phyloP scores from a whole-genome alignment of 1,284 basidiomycete genomes.

The Heterobasidion annosum region DNA sequence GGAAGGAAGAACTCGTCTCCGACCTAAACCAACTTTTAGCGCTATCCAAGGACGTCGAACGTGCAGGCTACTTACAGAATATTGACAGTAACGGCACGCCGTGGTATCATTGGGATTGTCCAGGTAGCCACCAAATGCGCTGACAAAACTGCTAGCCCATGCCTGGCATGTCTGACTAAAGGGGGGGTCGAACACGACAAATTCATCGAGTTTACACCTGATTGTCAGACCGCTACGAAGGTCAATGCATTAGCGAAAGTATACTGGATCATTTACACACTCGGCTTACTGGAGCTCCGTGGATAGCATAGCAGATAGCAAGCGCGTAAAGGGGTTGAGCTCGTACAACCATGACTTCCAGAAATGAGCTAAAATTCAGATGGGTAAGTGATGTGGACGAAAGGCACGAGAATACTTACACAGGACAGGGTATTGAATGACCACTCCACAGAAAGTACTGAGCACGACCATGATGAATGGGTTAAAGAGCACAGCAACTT shows the following conservation, averaged over 20 bases:
- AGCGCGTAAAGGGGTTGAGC: constrained; percentile 62
- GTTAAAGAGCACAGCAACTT: constrained; percentile 71
- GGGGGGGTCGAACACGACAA: constrained; percentile 63
- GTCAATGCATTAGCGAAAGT: background rate
- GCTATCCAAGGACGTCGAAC: background rate
- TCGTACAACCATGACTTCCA: constrained; percentile 75
- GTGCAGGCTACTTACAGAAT: constrained; percentile 22
- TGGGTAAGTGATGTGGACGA: background rate
- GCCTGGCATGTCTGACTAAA: constrained; percentile 62
- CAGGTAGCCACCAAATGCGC: constrained; percentile 68
- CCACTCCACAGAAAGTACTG: constrained; percentile 74
- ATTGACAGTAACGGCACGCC: constrained; percentile 68
- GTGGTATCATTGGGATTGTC: constrained; percentile 57
- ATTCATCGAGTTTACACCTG: constrained; percentile 60
- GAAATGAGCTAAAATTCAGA: constrained; percentile 48
- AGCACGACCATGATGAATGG: constrained; percentile 71
- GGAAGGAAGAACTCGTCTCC: constrained; percentile 69
- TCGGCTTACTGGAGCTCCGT: constrained; percentile 65
- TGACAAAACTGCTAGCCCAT: constrained; percentile 66
- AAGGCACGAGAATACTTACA: background rate
- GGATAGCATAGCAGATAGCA: constrained; percentile 65
- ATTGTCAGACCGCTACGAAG: constrained; percentile 51
- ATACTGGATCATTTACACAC: background rate
- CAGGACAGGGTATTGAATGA: constrained; percentile 54
- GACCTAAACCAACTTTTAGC: constrained; percentile 12